Conservation (phyloP, 2,329 filamentous ascomycete species). For the Calonectria pauciramosa region DNA sequence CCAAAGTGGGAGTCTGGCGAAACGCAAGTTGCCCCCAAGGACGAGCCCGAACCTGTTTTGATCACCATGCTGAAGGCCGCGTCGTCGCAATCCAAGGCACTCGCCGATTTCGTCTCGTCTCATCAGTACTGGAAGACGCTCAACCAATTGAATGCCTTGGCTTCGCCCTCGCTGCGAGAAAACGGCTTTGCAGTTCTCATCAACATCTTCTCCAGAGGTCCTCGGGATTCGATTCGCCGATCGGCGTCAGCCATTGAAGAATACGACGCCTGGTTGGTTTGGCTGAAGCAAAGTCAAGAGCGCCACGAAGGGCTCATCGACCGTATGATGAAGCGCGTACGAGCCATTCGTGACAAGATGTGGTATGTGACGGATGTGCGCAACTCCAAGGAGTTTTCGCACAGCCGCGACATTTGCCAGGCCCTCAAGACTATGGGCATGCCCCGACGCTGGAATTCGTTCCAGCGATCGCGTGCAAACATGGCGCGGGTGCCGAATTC, state of each 20-base stretch:
- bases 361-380: slow-evolving; percentile 97
- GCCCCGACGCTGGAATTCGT: slow-evolving; percentile 68
- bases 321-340: slow-evolving; percentile 79
- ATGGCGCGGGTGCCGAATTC: slow-evolving; percentile 62
- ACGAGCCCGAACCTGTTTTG: slow-evolving; percentile 66
- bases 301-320: slow-evolving; percentile 81
- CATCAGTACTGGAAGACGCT: slow-evolving; percentile 89
- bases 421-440: slow-evolving; percentile 92
- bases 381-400: slow-evolving; percentile 89
- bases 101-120: slow-evolving; percentile 86
- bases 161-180: slow-evolving; percentile 71
- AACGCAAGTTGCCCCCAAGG: slow-evolving; percentile 36
- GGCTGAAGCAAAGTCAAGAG: slow-evolving; percentile 86
- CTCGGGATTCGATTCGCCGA: slow-evolving; percentile 76
- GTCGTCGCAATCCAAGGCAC: slow-evolving; percentile 80
- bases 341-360: slow-evolving; percentile 92
- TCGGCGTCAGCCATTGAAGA: slow-evolving; percentile 82
- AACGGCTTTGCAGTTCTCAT: slow-evolving; percentile 80
- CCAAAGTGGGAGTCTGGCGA: slow-evolving; percentile 26
- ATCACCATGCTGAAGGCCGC: slow-evolving; percentile 83
- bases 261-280: slow-evolving; percentile 85
- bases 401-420: slow-evolving; percentile 86
- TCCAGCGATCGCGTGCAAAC: slow-evolving; percentile 64
- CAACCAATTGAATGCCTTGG: slow-evolving; percentile 76
- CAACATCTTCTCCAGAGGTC: slow-evolving; percentile 80